Percentiles rank a stretch among this genome's conserved stretches.
Conservation (phyloP, 371 early-diverging fungal genomes). For the Mortierella polycephala region DNA sequence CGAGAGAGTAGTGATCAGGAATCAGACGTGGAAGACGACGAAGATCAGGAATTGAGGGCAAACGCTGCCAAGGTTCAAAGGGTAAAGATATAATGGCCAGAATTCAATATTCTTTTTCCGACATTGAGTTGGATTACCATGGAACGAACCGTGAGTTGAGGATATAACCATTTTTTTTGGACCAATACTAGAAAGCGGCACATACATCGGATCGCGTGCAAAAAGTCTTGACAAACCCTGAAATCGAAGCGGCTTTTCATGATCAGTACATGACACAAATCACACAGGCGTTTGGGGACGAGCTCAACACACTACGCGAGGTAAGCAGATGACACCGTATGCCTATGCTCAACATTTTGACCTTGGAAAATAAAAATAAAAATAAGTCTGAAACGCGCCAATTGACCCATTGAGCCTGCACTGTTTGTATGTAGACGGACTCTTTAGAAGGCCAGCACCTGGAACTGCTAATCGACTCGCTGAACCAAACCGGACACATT, state of each 20-base stretch:
- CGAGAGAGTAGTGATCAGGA: constrained; percentile 44
- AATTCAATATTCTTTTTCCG: background rate
- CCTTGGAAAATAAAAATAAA: background rate
- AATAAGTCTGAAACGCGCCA: background rate
- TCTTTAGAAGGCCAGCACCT: constrained; percentile 42
- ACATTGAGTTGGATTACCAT: no score
- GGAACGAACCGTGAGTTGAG: background rate
- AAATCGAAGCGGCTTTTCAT: constrained; percentile 50
- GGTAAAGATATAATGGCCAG: constrained; percentile 9
- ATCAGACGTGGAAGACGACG: constrained; percentile 48
- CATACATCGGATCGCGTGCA: constrained; percentile 53
- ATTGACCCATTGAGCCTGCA: background rate
- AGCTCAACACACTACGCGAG: constrained; percentile 48
- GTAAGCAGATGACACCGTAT: constrained; percentile 9
- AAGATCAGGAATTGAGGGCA: constrained; percentile 37
- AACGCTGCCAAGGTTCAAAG: constrained; percentile 11
- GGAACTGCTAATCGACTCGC: constrained; percentile 51
- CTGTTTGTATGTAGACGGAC: constrained; percentile 29
- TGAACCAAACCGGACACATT: constrained; percentile 53
- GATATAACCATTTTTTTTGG: background rate
- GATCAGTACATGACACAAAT: constrained; percentile 51
- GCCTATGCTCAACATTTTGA: background rate
- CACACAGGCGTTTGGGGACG: constrained; percentile 52
- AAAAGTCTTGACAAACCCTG: constrained; percentile 38
- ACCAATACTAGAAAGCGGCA: constrained; percentile 23